Evolutionary conservation across 1,284 basidiomycete species (phyloP).

Genomic region (Fomitopsis palustris): DNA sequence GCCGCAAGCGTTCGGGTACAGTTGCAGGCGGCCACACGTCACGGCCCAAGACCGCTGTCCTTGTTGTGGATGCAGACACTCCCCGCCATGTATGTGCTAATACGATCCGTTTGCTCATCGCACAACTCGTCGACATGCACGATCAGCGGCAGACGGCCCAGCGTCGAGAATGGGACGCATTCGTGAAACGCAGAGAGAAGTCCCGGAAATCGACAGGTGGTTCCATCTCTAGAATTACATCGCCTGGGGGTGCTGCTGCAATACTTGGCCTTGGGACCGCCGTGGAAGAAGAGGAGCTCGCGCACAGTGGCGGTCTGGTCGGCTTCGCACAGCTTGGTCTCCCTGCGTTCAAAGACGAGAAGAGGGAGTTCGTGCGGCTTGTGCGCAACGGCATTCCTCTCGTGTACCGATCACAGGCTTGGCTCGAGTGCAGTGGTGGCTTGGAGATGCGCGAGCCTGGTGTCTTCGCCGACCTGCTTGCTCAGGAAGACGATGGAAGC

Average conservation of each 20-base stretch:
- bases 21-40: conserved; percentile 33
- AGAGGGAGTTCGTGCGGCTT: conserved; percentile 76
- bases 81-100: conserved; percentile 71
- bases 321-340: conserved; percentile 87
- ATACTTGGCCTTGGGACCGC: conserved; percentile 63
- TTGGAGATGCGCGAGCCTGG: conserved; percentile 92
- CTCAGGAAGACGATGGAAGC: conserved; percentile 48
- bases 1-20: conserved; percentile 35
- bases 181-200: conserved; percentile 68
- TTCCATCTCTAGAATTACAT: conserved; percentile 22
- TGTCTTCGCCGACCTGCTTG: conserved; percentile 81
- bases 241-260: conserved; percentile 46
- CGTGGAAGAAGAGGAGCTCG: conserved; percentile 64
- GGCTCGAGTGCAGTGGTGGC: conserved; percentile 91
- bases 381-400: conserved; percentile 87
- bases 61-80: conserved; percentile 53
- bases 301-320: conserved; percentile 75
- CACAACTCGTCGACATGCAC: conserved; percentile 84
- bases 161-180: conserved; percentile 85
- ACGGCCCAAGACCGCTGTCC: conserved; percentile 44
- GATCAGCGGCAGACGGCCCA: conserved; percentile 76
- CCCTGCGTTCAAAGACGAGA: conserved; percentile 70
- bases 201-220: conserved; percentile 35
- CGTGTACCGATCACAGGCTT: conserved; percentile 83
- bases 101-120: conserved; percentile 74